Conservation (phyloP, 306 rosid species). For the Acacia melanoxylon region DNA sequence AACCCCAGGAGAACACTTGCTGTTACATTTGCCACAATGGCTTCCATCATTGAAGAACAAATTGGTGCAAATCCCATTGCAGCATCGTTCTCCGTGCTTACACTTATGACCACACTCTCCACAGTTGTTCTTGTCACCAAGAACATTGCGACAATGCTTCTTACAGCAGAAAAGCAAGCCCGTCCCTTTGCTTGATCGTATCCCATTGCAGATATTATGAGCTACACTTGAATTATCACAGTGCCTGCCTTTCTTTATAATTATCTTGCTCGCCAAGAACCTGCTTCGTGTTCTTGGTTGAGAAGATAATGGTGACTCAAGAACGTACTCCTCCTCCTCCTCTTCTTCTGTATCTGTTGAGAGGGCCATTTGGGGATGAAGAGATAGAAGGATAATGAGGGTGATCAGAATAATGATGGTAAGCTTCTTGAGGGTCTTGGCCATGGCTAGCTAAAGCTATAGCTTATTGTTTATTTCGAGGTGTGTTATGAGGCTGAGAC, state of each 20-base stretch:
- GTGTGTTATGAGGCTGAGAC: background rate
- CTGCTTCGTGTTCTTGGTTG: slow-evolving; percentile 50
- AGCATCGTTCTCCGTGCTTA: slow-evolving; percentile 50
- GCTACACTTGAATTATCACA: slow-evolving; percentile 34
- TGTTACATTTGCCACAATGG: slow-evolving; percentile 67
- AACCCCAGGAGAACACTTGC: slow-evolving; percentile 47
- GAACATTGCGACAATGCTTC: slow-evolving; percentile 63
- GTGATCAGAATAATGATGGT: slow-evolving; percentile 52
- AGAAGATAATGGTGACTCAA: slow-evolving; percentile 28
- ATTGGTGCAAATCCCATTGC: slow-evolving; percentile 49
- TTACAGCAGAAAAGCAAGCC: slow-evolving; percentile 67
- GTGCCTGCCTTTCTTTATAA: slow-evolving; percentile 43
- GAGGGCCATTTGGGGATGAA: slow-evolving; percentile 27
- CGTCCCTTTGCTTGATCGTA: slow-evolving; percentile 54
- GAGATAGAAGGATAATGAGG: slow-evolving; percentile 24
- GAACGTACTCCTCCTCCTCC: slow-evolving; percentile 35
- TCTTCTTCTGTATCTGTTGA: slow-evolving; percentile 24
- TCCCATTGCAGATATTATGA: slow-evolving; percentile 54
- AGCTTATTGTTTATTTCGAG: background rate
- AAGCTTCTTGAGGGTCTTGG: slow-evolving; percentile 39
- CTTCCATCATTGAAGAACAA: slow-evolving; percentile 26
- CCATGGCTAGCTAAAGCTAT: slow-evolving; percentile 31
- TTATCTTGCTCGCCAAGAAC: slow-evolving; percentile 35
- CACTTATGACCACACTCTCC: slow-evolving; percentile 57
- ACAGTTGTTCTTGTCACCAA: slow-evolving; percentile 64